phyloP scores from a whole-genome alignment of 2,329 filamentous ascomycete species.

The Thermomyces lanuginosus region DNA sequence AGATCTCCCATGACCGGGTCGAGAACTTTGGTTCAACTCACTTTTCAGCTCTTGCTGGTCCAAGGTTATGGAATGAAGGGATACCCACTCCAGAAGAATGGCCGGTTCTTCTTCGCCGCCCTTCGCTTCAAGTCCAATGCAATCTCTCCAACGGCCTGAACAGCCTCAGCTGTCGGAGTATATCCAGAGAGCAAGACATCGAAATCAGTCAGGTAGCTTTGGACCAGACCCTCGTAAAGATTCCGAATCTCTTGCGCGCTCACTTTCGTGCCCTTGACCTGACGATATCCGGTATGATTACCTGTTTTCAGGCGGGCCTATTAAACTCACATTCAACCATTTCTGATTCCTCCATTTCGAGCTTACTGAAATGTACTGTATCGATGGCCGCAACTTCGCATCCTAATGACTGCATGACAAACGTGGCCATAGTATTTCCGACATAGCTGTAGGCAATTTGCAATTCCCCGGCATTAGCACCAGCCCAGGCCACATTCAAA shows the following conservation, averaged over 20 bases:
- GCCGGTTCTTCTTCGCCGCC: constrained; percentile 45
- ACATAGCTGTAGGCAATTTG: constrained; percentile 54
- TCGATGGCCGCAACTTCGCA: constrained; percentile 90
- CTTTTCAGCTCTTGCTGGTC: neutral
- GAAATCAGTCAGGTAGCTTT: constrained; percentile 74
- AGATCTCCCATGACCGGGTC: constrained; percentile 99
- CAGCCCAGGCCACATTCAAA: too few species aligned
- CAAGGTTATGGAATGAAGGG: neutral
- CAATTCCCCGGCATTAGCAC: too few species aligned
- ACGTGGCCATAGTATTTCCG: constrained; percentile 92
- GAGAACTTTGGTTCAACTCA: constrained; percentile 40
- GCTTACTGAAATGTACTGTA: constrained; percentile 89
- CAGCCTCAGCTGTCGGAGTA: constrained; percentile 69
- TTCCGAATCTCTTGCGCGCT: constrained; percentile 68
- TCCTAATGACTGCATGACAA: constrained; percentile 82
- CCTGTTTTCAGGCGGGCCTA: too few species aligned
- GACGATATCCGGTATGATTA: constrained; percentile 86
- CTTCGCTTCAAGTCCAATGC: constrained; percentile 61
- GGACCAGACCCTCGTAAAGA: constrained; percentile 67
- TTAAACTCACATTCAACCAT: too few species aligned
- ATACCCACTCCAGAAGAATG: constrained; percentile 67
- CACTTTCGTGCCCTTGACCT: constrained; percentile 70
- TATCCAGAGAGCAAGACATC: constrained; percentile 93
- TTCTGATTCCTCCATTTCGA: neutral
- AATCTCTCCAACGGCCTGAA: constrained; percentile 71